A percentile compares a stretch with the other conserved stretches of the same genome.
Conservation (phyloP, 768 basidiomycete genomes). For the Serendipita vermifera region DNA sequence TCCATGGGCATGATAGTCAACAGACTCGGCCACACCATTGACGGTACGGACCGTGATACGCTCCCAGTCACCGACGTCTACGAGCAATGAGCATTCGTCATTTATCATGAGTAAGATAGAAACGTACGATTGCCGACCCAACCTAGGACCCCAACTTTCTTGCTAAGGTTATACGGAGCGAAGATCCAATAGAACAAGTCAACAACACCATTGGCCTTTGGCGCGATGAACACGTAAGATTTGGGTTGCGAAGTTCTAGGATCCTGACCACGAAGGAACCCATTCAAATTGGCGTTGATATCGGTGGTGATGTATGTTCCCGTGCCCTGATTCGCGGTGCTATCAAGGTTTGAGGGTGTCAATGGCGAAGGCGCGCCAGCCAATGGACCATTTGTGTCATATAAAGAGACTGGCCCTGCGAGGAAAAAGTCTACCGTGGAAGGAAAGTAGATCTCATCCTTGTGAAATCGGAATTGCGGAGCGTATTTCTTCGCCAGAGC, state of each 20-base stretch:
- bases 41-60: conserved; percentile 11
- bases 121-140: conserved; percentile 8
- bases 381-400: background rate
- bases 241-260: background rate
- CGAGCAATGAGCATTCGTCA: background rate
- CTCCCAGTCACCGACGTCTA: conserved; percentile 11
- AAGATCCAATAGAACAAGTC: conserved; percentile 13
- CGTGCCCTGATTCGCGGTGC: background rate
- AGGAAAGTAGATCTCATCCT: conserved; percentile 8
- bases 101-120: background rate
- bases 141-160: conserved; percentile 5
- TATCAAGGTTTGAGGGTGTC: background rate
- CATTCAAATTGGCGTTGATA: background rate
- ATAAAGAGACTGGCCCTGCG: conserved; percentile 3
- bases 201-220: conserved; percentile 12
- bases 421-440: conserved; percentile 12
- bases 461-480: conserved; percentile 10
- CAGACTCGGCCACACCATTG: conserved; percentile 8
- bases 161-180: conserved; percentile 9
- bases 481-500: conserved; percentile 12
- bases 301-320: conserved; percentile 8
- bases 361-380: background rate
- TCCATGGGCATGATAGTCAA: conserved; percentile 12
- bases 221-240: conserved; percentile 11
- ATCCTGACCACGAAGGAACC: conserved; percentile 11